Percentiles rank a stretch among this genome's conserved stretches.
These are phyloP conservation scores for Tilletia indica DNA, from an alignment of 1,284 basidiomycete genomes.

Conservation along the genomic window DNA sequence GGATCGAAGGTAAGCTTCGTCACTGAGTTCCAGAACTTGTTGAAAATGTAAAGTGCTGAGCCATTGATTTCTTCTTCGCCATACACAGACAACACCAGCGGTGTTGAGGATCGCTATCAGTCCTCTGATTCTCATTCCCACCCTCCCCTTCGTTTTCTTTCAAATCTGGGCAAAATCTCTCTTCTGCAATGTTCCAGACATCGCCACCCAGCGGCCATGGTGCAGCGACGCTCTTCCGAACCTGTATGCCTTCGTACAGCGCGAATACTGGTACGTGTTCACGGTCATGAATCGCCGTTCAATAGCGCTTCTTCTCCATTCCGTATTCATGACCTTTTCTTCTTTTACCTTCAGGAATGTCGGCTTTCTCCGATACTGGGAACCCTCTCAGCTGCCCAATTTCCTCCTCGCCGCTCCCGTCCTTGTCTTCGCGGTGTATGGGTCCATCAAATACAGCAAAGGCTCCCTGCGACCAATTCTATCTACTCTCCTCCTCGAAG, in stretches of 20 bases:
- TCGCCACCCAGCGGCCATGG: constrained; percentile 62
- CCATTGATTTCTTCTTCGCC: constrained; percentile 33
- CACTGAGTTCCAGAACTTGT: background rate
- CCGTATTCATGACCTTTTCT: background rate
- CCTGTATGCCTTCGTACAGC: constrained; percentile 80
- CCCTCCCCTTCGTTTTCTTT: constrained; percentile 69
- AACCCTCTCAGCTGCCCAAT: constrained; percentile 77
- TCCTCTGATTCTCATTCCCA: constrained; percentile 50
- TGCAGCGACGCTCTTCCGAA: constrained; percentile 66
- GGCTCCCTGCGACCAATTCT: background rate
- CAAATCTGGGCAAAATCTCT: constrained; percentile 67
- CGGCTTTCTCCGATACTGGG: constrained; percentile 86
- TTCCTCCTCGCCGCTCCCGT: constrained; percentile 77
- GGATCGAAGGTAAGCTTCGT: background rate
- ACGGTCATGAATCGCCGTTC: background rate
- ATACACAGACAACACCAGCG: constrained; percentile 20
- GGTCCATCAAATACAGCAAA: constrained; percentile 12
- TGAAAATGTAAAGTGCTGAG: background rate
- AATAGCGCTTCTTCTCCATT: background rate
- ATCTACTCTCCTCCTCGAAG: background rate
- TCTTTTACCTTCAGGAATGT: constrained; percentile 62
- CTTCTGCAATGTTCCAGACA: constrained; percentile 63
- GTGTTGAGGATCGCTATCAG: background rate
- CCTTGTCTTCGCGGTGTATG: constrained; percentile 24
- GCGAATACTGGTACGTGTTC: constrained; percentile 69